Base-by-base conservation (phyloP, 2,329 filamentous ascomycete species). In the Ophiostoma pallidulum region DNA sequence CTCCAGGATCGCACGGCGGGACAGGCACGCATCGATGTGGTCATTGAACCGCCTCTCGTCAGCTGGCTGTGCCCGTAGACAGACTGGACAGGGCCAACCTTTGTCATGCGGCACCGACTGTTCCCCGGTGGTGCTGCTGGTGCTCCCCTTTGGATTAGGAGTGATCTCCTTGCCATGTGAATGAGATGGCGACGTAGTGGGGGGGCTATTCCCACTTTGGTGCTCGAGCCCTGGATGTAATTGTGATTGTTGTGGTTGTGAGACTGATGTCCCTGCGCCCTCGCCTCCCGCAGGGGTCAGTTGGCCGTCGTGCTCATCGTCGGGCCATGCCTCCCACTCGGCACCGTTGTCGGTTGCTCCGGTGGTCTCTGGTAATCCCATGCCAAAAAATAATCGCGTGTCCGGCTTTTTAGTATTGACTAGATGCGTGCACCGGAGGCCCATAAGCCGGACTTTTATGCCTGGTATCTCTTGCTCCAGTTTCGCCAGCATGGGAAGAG, bases 21-120 rank as follows among this genome's bases (percentile, higher is more conserved):
- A 96, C 2, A 98, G 74, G 62, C 92, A 98, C 8, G 85, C 76
- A 62, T 98, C 92, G 44, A 98, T 89, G 59, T 98, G 92, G 48
- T 84, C 78, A 56, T 98, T 98, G 66, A 97, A 94, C 0, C 67
- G 69, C 39, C 73, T 74, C 61, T 96, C 88, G 42, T 91, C 75
- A 0, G 88, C 77, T 0, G 70, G 59, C 59, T 96, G 90, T 0
- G 86, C 82, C 14, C 82, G 72, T n/a, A 70, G 67, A 62, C 92
- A 98, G 38, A 97, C 86, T 0, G 92, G 92, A 62, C 92, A 98
- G 32, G 83, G 75, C 90, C 90, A 97, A 62, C 71, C 73, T 40
- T 79, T 70, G 45, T 75, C 66, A 45, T 67, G 62, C 9, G 67
- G 62, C 8, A 56, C 40, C 12, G 57, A 41, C 0, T 54, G 45